Conservation (phyloP, 78 protist species). For the Dictyostelium brefeldianum region DNA sequence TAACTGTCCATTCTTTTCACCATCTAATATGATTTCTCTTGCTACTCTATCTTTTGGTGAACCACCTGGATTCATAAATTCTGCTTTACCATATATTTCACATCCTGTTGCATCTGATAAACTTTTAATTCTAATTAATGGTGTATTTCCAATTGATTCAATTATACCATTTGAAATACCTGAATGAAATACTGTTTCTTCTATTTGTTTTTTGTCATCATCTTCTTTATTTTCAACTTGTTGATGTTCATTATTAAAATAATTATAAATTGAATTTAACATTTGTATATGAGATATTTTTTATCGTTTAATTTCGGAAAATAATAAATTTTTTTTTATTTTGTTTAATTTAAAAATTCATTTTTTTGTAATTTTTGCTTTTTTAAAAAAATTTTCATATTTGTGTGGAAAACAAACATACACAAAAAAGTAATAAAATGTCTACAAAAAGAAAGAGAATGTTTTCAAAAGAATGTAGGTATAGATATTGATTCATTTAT, state of each 20-base stretch:
- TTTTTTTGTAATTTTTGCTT: conserved; percentile 1
- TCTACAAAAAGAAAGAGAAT: conserved; percentile 70
- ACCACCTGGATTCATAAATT: conserved; percentile 87
- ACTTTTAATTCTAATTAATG: conserved; percentile 58
- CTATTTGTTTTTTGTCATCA: not conserved
- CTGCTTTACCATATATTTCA: conserved; percentile 79
- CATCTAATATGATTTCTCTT: conserved; percentile 54
- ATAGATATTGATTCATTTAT: not conserved
- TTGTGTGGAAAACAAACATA: not conserved
- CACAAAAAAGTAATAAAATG: conserved; percentile 1
- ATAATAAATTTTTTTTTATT: conserved; percentile 4
- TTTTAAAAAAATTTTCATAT: not conserved
- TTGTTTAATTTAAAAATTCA: not conserved
- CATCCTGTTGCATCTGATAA: conserved; percentile 85
- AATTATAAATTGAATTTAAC: not conserved
- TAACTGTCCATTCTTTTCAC: conserved; percentile 15
- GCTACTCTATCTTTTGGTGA: conserved; percentile 82
- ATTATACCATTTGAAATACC: conserved; percentile 47
- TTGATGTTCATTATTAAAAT: not conserved
- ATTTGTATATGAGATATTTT: not conserved
- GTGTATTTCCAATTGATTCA: conserved; percentile 81
- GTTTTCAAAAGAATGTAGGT: conserved; percentile 63
- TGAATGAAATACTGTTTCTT: not conserved
- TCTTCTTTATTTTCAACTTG: not conserved
- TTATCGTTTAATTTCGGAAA: not conserved